phyloP scores from a whole-genome alignment of 1,139 yeast genomes.

The Suhomyces bribrorum region DNA sequence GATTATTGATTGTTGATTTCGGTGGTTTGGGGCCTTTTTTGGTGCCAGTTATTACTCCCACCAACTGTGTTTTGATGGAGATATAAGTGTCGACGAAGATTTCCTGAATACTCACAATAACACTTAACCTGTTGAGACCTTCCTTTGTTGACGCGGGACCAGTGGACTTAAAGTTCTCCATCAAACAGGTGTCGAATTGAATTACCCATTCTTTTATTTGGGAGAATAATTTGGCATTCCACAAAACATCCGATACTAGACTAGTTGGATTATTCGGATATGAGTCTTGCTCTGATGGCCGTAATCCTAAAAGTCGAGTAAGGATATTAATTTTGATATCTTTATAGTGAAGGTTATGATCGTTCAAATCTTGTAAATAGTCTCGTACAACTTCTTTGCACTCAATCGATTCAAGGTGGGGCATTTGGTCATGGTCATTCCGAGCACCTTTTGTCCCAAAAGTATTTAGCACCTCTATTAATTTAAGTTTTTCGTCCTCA shows the following conservation, averaged over 20 bases:
- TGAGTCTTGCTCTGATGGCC: not conserved
- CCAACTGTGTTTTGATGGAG: conserved; percentile 30
- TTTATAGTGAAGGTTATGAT: conserved; percentile 40
- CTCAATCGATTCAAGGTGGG: conserved; percentile 18
- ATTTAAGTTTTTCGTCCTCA: conserved; percentile 36
- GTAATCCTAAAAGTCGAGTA: conserved; percentile 30
- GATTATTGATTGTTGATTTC: conserved; percentile 28
- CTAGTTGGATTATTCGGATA: conserved; percentile 13
- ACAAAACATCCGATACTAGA: conserved; percentile 25
- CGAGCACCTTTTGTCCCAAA: conserved; percentile 30
- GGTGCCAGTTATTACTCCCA: conserved; percentile 17
- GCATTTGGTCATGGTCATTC: conserved; percentile 15
- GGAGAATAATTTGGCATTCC: conserved; percentile 27
- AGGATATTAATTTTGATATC: conserved; percentile 51
- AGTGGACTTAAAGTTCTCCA: conserved; percentile 11
- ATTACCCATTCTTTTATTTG: conserved; percentile 36
- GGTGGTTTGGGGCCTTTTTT: conserved; percentile 24
- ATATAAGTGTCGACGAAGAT: conserved; percentile 53
- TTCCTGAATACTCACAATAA: conserved; percentile 50
- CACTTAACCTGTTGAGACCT: conserved; percentile 10
- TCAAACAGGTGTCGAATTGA: conserved; percentile 30
- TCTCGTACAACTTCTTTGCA: conserved; percentile 20
- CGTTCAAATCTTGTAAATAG: conserved; percentile 34
- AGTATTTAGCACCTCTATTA: conserved; percentile 40
- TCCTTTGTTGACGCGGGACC: not conserved